A percentile compares a stretch with the other conserved stretches of the same genome.
These are phyloP conservation scores for Colletotrichum acutatum DNA, from an alignment of 2,329 filamentous ascomycete genomes.

Conservation along the genomic window DNA sequence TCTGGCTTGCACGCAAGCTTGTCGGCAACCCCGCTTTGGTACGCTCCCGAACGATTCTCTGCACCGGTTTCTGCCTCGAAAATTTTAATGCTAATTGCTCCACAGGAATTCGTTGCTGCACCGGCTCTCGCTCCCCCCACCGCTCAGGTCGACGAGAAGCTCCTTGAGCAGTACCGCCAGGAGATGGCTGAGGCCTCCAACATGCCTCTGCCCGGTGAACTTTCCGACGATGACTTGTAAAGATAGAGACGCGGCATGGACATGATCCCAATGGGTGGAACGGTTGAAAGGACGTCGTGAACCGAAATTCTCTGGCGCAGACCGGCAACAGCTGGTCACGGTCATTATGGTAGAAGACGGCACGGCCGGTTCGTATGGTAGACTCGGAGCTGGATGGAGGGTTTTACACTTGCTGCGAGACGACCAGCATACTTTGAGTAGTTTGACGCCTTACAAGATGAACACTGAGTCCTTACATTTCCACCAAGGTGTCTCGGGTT, in stretches of 20 bases:
- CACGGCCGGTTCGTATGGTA: constrained; percentile 32
- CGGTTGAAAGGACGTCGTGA: constrained; percentile 18
- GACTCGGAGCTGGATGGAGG: constrained; percentile 28
- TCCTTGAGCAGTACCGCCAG: constrained; percentile 83
- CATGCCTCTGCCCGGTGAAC: constrained; percentile 93
- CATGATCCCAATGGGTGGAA: constrained; percentile 18
- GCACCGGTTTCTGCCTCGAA: background rate
- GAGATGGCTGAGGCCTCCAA: constrained; percentile 87
- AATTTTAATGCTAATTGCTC: constrained; percentile 41
- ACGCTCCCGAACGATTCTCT: constrained; percentile 50
- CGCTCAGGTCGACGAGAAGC: constrained; percentile 85
- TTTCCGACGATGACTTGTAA: constrained; percentile 79
- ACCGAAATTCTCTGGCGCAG: constrained; percentile 32
- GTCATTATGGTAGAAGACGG: constrained; percentile 31
- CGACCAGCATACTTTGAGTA: constrained; percentile 35
- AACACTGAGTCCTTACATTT: constrained; percentile 31
- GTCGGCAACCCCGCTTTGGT: constrained; percentile 91
- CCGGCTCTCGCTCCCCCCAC: constrained; percentile 95
- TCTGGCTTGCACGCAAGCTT: constrained; percentile 98
- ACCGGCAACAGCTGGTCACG: constrained; percentile 20
- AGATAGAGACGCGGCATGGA: constrained; percentile 36
- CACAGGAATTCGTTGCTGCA: constrained; percentile 93
- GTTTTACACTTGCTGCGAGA: constrained; percentile 34
- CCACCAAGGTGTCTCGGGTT: constrained; percentile 20
- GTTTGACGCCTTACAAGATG: constrained; percentile 36